Evolutionary conservation across 1,139 yeast genomes (phyloP), one percentile per base, ranked within the genome.

Genomic region (Arxiozyma heterogenica): DNA sequence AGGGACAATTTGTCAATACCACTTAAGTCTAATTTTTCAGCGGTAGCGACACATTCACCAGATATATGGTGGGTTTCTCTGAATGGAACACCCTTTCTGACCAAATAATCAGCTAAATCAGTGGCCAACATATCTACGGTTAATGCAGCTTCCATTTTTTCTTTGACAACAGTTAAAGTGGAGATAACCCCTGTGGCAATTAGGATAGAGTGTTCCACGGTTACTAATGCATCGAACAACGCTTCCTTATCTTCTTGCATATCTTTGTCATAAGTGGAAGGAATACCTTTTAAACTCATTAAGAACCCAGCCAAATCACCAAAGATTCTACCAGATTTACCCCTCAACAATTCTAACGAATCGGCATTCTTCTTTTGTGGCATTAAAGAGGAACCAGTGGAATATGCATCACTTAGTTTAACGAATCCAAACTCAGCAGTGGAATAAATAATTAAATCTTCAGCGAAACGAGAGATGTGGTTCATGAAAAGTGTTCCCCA

Each of bases 91-190:
- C 98, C 98, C 72, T 86, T 90, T 75, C 97, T 84, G 54, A 93
- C 99, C 62, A 93, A 79, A 72, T 93, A 93, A 72, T 93, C 99
- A 46, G 99, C 99, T 64, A 93, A 79, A 70, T 93, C 99, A 25
- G 99, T 93, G 20, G 98, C 98, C 65, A 93, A 80, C 98, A 93
- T 94, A 71, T 94, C 98, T 96, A 91, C 91, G 41, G 98, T 91
- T 65, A 93, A 79, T 0, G 98, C 94, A 47, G 79, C 82, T 63
- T 78, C 79, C 98, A 93, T 93, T 62, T 78, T 84, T 55, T 80
- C 83, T 60, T 80, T 78, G 63, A 85, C 79, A 61, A 91, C 86
- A 43, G 72, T 68, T 64, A 93, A 77, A 1, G 98, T 93, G 2
- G 97, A 88, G 51, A 93, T 77, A 18, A 93, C 98, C 58, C 99